Evolutionary conservation across 2,329 filamentous ascomycete genomes (phyloP), one percentile per base, ranked within the genome.

Genomic region (Pyrenophora tritici-repentis): DNA sequence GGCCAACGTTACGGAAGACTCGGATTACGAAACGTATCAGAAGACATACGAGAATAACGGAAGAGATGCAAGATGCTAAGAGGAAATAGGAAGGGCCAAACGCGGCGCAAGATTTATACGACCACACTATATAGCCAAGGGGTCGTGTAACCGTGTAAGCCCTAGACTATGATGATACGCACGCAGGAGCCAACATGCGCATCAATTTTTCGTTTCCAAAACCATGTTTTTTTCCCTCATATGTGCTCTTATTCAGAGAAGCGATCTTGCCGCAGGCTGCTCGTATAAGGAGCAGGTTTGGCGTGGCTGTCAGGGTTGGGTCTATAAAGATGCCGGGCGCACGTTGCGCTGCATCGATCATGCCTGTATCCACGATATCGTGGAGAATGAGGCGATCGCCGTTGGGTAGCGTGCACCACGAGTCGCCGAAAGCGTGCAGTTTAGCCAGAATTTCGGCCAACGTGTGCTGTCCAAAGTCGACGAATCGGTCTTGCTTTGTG

Each of bases 381-480:
- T 70, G 60, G 17, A 70, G 14, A 10, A 72, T 62, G 8, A 72
- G 20, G 14, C 69, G 56, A n/a, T 69, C 50, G 4, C 63, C 67
- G 8, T 63, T 65, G 2, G 64, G 64, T 16, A 72, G 46, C 2
- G 42, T 20, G 29, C 75, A 87, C 89, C 90, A 95, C 5, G 90
- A 70, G 4, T 83, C 76, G 0, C 86, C 86, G 12, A 93, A 75
- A 0, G 87, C 85, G 7, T 81, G 79, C 42, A 83, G 76, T 4
- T 83, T 79, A 4, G 81, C 77, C 5, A 75, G 67, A 13, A 92
- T 79, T 1, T 83, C 79, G 3, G 77, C 72, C n/a, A 79, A 74
- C 0, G 75, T 75, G 79, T 83, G 84, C 3, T 64, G 71, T 1
- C 58, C 38, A 81, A 87, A 90, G 54, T 86, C 74, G 6, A 96